Percentiles rank a stretch among this genome's conserved stretches.
phyloP scores from a whole-genome alignment of 805 yeast genomes.

The Saccharomyces kudriavzevii region DNA sequence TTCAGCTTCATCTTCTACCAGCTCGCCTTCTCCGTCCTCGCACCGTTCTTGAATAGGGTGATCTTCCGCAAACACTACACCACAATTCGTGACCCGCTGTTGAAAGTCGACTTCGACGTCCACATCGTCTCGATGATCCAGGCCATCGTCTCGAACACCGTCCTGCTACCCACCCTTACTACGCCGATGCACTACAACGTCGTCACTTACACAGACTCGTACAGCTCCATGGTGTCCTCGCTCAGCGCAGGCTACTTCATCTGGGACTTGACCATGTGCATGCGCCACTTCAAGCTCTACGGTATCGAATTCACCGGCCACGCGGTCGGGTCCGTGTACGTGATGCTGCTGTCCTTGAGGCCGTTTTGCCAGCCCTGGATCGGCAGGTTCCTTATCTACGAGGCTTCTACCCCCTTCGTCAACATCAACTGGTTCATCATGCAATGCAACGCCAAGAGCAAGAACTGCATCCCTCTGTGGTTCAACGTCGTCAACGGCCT shows the following conservation, averaged over 20 bases:
- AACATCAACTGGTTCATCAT: slow-evolving; percentile 88
- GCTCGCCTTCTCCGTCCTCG: slow-evolving; percentile 37
- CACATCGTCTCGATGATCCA: slow-evolving; percentile 87
- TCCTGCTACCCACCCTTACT: slow-evolving; percentile 58
- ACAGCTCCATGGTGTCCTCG: slow-evolving; percentile 64
- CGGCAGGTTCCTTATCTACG: slow-evolving; percentile 77
- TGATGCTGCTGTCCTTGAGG: slow-evolving; percentile 51
- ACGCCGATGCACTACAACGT: slow-evolving; percentile 42
- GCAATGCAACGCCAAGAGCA: slow-evolving; percentile 29
- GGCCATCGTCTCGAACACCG: slow-evolving; percentile 52
- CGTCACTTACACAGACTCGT: slow-evolving; percentile 64
- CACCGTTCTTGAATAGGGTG: slow-evolving; percentile 43
- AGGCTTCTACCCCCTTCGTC: slow-evolving; percentile 89
- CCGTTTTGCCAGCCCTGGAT: slow-evolving; percentile 79
- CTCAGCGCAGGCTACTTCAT: slow-evolving; percentile 77
- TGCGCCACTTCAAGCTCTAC: slow-evolving; percentile 53
- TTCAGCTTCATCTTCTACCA: slow-evolving; percentile 55
- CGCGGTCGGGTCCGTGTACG: slow-evolving; percentile 73
- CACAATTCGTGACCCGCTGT: slow-evolving; percentile 34
- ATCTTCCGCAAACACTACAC: slow-evolving; percentile 52
- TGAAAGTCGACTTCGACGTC: slow-evolving; percentile 72
- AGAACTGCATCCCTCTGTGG: slow-evolving; percentile 33
- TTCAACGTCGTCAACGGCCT: slow-evolving; percentile 63
- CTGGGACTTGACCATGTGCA: slow-evolving; percentile 80
- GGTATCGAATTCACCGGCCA: slow-evolving; percentile 80